Evolutionary conservation across 2,329 filamentous ascomycete species (phyloP).

Genomic region (Nemania diffusa): DNA sequence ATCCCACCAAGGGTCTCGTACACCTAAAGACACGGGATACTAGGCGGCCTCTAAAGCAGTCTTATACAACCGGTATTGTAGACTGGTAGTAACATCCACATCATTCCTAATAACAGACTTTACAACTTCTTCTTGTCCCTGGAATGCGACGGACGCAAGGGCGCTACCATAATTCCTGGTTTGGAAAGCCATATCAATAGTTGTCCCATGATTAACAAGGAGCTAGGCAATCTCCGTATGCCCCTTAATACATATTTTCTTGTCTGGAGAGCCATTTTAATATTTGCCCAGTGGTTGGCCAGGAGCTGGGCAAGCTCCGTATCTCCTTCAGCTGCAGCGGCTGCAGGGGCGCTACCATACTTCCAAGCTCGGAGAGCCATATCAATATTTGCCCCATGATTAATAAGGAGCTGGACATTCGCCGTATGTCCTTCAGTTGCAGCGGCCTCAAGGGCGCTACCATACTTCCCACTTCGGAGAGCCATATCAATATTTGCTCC

Average conservation of each 20-base stretch:
- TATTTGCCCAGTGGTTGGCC: slow-evolving; percentile 3
- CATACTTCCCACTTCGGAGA: not conserved
- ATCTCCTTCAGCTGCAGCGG: not conserved
- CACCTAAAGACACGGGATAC: not conserved
- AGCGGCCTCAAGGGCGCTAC: slow-evolving; percentile 17
- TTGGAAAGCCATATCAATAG: slow-evolving; percentile 8
- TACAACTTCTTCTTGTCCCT: not conserved
- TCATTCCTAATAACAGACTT: not conserved
- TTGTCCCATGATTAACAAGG: not conserved
- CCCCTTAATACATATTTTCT: not conserved
- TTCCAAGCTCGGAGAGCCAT: not conserved
- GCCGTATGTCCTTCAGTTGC: not conserved
- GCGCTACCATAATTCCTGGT: not conserved
- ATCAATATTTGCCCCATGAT: slow-evolving; percentile 8
- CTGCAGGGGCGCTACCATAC: not conserved
- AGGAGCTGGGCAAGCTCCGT: slow-evolving; percentile 7
- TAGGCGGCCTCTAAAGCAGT: slow-evolving; percentile 3
- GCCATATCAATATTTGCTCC: slow-evolving; percentile 16
- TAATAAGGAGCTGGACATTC: not conserved
- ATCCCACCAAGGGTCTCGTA: not conserved
- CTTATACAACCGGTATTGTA: not conserved
- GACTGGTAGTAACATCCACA: not conserved
- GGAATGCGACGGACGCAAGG: not conserved
- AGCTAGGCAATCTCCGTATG: not conserved
- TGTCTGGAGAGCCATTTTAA: not conserved